Evolutionary conservation across 2,329 filamentous ascomycete genomes (phyloP).

Genomic region (Nothopassalora personata): DNA sequence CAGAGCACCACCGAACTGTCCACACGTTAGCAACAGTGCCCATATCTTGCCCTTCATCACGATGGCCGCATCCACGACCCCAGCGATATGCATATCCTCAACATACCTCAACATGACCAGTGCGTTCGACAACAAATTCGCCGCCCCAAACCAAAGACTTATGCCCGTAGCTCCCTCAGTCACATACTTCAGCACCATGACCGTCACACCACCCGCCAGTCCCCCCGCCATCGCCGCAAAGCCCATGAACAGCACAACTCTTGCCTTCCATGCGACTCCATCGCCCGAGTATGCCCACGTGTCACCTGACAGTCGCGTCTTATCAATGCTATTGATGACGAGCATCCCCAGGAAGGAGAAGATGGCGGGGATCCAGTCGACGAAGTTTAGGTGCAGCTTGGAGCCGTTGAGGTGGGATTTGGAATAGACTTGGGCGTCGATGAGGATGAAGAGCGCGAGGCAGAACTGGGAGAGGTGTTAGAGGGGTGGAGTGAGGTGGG

Average conservation of each 20-base stretch:
- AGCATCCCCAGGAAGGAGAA: slow-evolving; percentile 66
- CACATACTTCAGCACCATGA: slow-evolving; percentile 64
- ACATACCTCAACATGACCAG: slow-evolving; percentile 63
- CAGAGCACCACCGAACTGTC: slow-evolving; percentile 59
- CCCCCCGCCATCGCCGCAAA: slow-evolving; percentile 66
- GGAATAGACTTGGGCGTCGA: slow-evolving; percentile 61
- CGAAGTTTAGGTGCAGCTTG: slow-evolving; percentile 58
- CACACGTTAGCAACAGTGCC: slow-evolving; percentile 25
- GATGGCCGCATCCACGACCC: neutral
- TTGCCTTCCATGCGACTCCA: slow-evolving; percentile 65
- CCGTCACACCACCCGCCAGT: slow-evolving; percentile 61
- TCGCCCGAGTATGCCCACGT: slow-evolving; percentile 59
- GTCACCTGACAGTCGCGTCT: slow-evolving; percentile 59
- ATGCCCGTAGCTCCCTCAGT: slow-evolving; percentile 55
- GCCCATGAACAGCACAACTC: slow-evolving; percentile 62
- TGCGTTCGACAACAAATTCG: slow-evolving; percentile 60
- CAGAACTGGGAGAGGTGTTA: slow-evolving; percentile 50
- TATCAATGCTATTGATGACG: slow-evolving; percentile 68
- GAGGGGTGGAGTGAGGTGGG: neutral
- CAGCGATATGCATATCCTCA: neutral
- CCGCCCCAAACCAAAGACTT: slow-evolving; percentile 62
- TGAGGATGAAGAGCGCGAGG: slow-evolving; percentile 63
- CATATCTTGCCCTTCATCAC: neutral
- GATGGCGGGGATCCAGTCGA: slow-evolving; percentile 68
- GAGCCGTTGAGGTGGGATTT: slow-evolving; percentile 58